Evolutionary conservation across 352 stramenopile species (phyloP), one percentile per base, ranked within the genome.

Genomic region (Phytopythium cucurbitacearum): DNA sequence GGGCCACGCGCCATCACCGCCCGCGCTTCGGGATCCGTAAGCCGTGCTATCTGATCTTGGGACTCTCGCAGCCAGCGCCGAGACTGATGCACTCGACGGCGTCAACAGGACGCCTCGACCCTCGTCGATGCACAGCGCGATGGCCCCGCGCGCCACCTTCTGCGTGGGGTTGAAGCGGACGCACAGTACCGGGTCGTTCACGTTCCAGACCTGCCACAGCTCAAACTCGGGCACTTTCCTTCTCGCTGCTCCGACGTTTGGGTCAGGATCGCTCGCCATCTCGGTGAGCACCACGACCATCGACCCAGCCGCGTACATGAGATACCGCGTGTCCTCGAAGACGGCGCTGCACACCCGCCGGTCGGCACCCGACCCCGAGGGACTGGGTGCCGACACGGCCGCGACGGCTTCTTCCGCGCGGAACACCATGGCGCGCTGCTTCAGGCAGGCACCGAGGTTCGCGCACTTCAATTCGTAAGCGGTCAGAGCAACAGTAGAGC

Each of bases 201-300:
- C 64, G 40, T 84, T 60, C 73, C 72, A 89, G 15, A 85, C 71
- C 60, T 92, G 81, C 77, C 79, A 89, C 32, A 90, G 61, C 51
- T 80, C 73, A 48, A 90, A 88, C 51, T 68, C 61, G 16, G 73
- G 79, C 38, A 48, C 35, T 39, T 62, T 69, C 42, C 59, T 54
- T 13, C 58, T 52, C 9, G 71, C 59, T 35, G 49, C 64, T 40
- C 68, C 65, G 15, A 57, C 60, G 41, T 67, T 56, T 3, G 47
- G 51, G 10, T 58, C 45, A 28, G 67, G 47, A 2, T 60, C 56
- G 13, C 32, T 21, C 4, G 43, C 41, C 28, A 59, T 66, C 58
- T 90, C 81, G 43, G 70, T 57, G 4, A 92, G 65, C 13, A 92
- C 59, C 12, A 92, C 76, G 13, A 92, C 52, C 35, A 83, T 64